Conservation (phyloP, 2,329 filamentous ascomycete genomes). For the Microdochium bolleyi region DNA sequence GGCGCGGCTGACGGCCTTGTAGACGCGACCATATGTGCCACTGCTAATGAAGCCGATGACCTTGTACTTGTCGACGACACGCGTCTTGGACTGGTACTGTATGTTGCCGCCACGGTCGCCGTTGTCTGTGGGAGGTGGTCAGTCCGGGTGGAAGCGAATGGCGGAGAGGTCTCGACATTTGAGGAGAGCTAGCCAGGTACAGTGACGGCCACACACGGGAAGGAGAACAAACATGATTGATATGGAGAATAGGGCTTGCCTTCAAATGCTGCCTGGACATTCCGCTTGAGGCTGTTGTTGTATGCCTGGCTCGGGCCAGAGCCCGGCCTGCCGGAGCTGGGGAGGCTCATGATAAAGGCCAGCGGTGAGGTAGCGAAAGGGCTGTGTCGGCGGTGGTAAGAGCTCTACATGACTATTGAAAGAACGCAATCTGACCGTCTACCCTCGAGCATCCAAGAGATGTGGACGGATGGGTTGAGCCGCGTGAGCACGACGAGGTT, state of each 20-base stretch:
- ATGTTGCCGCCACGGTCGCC: conserved; percentile 38
- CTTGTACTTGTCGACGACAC: conserved; percentile 87
- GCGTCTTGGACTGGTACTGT: conserved; percentile 67
- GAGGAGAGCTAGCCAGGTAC: conserved; percentile 3
- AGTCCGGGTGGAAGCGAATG: conserved; percentile 1
- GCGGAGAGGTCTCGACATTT: conserved; percentile 5
- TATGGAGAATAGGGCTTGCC: conserved; percentile 31
- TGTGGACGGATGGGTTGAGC: too few species aligned
- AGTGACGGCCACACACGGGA: conserved; percentile 7
- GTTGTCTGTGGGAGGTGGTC: neutral
- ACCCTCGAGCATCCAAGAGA: too few species aligned
- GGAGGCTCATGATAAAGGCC: neutral
- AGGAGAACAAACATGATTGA: conserved; percentile 8
- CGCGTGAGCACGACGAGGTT: too few species aligned
- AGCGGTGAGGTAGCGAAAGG: neutral
- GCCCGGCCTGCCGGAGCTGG: neutral
- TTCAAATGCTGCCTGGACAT: conserved; percentile 53
- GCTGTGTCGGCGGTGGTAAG: neutral
- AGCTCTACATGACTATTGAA: neutral
- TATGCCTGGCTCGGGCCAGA: neutral
- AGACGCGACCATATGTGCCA: conserved; percentile 95
- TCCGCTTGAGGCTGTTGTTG: conserved; percentile 34
- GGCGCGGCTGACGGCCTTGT: conserved; percentile 80
- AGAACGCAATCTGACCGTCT: neutral
- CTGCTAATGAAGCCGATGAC: conserved; percentile 98